A percentile compares a stretch with the other conserved stretches of the same genome.
Conservation (phyloP, 257 asterid genomes). For the Linaria vulgaris region DNA sequence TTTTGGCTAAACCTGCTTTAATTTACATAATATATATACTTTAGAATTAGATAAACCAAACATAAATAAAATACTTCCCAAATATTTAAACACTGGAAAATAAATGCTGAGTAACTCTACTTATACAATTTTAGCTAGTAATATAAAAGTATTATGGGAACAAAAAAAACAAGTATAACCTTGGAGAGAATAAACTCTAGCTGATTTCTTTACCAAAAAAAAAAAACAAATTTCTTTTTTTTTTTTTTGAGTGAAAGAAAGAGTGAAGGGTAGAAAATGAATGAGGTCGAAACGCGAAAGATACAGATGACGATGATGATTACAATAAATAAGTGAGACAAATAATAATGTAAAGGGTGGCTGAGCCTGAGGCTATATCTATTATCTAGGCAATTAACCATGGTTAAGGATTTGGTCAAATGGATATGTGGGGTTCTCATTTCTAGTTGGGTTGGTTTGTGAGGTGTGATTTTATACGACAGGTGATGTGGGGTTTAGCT, state of each 20-base stretch:
- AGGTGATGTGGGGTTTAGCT: too few relatives aligned
- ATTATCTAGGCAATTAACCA: slow-evolving; percentile 24
- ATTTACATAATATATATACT: too few relatives aligned
- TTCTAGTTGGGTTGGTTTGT: too few relatives aligned
- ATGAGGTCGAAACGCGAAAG: too few relatives aligned
- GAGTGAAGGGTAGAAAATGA: slow-evolving; percentile 20
- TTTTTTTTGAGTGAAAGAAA: slow-evolving; percentile 15
- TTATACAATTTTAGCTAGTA: background rate
- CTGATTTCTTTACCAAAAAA: background rate
- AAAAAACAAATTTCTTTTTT: too few relatives aligned
- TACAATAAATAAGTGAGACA: slow-evolving; percentile 28
- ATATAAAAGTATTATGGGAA: background rate
- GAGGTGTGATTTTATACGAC: too few relatives aligned
- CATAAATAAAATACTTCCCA: too few relatives aligned
- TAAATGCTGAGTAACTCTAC: too few relatives aligned
- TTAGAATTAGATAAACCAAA: too few relatives aligned
- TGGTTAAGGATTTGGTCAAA: slow-evolving; percentile 33
- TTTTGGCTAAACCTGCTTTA: too few relatives aligned
- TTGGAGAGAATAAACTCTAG: background rate
- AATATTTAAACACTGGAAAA: background rate
- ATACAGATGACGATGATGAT: slow-evolving; percentile 24
- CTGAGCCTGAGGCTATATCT: slow-evolving; percentile 31
- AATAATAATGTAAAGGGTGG: slow-evolving; percentile 11
- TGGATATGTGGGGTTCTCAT: background rate
- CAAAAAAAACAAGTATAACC: background rate